Evolutionary conservation across 2,329 filamentous ascomycete species (phyloP).

Genomic region (Aspergillus bombycis): DNA sequence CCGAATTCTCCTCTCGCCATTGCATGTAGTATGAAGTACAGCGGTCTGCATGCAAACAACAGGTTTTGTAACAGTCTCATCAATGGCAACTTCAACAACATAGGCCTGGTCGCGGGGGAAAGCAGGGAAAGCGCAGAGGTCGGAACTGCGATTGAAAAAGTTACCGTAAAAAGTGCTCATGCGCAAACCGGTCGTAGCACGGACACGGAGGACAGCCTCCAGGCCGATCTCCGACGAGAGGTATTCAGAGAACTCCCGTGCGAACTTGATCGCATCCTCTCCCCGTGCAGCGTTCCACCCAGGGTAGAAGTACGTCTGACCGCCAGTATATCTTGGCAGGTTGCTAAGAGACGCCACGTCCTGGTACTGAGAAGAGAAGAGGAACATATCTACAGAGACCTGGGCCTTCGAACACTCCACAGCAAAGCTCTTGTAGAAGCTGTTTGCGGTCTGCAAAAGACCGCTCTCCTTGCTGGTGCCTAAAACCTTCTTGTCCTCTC

Average conservation of each 20-base stretch:
- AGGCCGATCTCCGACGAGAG: constrained; percentile 95
- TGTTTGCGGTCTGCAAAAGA: constrained; percentile 87
- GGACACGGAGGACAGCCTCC: constrained; percentile 92
- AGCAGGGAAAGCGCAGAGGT: constrained; percentile 95
- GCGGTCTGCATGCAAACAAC: constrained; percentile 92
- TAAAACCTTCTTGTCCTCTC: constrained; percentile 93
- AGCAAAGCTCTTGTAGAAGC: constrained; percentile 98
- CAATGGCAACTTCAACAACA: constrained; percentile 96
- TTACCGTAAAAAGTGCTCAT: constrained; percentile 99
- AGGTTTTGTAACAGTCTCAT: constrained; percentile 89
- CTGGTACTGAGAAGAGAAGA: constrained; percentile 94
- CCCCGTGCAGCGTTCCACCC: constrained; percentile 93
- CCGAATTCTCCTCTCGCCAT: constrained; percentile 91
- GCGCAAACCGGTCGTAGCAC: constrained; percentile 88
- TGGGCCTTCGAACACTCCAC: constrained; percentile 99
- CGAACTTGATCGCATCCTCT: constrained; percentile 97
- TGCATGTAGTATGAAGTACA: constrained; percentile 95
- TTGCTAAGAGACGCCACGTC: constrained; percentile 97
- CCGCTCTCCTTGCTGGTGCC: constrained; percentile 90
- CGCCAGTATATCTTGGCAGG: constrained; percentile 91
- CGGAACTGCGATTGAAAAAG: constrained; percentile 98
- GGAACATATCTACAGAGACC: constrained; percentile 97
- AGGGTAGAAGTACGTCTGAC: constrained; percentile 98
- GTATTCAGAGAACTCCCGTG: constrained; percentile 93
- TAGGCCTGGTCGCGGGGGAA: constrained; percentile 98